phyloP scores from a whole-genome alignment of 768 basidiomycete genomes.

The Boletus vinaceobasis region DNA sequence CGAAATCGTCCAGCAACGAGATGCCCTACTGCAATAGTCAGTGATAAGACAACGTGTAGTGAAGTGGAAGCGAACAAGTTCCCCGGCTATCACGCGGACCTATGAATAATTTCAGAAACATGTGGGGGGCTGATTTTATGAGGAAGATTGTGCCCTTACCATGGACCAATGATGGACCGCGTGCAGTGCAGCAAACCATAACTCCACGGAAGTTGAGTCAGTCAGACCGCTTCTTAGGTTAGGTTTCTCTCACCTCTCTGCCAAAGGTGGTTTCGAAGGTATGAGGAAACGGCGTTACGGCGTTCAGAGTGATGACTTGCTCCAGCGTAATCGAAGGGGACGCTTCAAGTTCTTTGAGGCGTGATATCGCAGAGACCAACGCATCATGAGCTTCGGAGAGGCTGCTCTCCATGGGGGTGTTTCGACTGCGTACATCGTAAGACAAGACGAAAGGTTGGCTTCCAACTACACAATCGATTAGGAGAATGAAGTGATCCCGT shows the following conservation, averaged over 20 bases:
- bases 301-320: constrained; percentile 66
- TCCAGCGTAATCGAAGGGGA: constrained; percentile 45
- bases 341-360: constrained; percentile 48
- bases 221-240: not conserved
- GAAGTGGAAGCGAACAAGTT: constrained; percentile 52
- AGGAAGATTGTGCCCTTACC: constrained; percentile 41
- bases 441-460: constrained; percentile 53
- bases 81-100: constrained; percentile 82
- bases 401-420: constrained; percentile 81
- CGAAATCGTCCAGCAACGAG: constrained; percentile 69
- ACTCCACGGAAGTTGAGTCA: constrained; percentile 36
- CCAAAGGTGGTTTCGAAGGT: constrained; percentile 78
- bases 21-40: constrained; percentile 49
- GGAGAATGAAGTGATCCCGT: constrained; percentile 74
- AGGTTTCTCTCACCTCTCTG: constrained; percentile 53
- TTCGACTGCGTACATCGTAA: constrained; percentile 72
- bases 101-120: constrained; percentile 27
- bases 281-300: constrained; percentile 76
- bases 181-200: constrained; percentile 85
- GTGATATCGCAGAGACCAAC: constrained; percentile 51
- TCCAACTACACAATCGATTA: constrained; percentile 52
- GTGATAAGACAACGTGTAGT: not conserved
- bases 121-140: not conserved
- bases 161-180: constrained; percentile 92
- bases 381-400: constrained; percentile 56